Base-by-base conservation (phyloP, 2,329 filamentous ascomycete species). In the Curvularia sp. region DNA sequence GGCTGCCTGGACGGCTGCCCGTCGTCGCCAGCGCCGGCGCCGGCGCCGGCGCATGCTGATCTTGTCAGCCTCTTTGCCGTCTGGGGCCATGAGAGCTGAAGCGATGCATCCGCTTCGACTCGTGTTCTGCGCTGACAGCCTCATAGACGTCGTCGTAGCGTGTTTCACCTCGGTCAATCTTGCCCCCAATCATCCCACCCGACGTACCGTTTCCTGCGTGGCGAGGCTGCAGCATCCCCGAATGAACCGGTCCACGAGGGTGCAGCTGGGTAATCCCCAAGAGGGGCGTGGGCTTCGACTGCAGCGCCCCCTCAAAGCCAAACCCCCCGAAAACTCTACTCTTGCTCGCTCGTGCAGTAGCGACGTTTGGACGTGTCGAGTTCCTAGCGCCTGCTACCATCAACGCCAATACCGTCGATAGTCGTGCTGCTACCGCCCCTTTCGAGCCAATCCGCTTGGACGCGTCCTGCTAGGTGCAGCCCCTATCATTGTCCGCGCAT, bases 141-240 rank as follows among this genome's bases (percentile, higher is more conserved):
- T 58, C 57, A 56, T 33, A 48, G 46, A 59, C 49, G 43, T 57
- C 53, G n/a, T 53, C 24, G 51, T 62, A 53, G 61, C 58, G 59
- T 55, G 68, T 71, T 71, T 71, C 68, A 70, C 48, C 56, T 53
- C 31, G 53, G 62, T 56, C 57, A 58, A 61, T 65, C 58, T 42
- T 53, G 22, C 59, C 49, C 48, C 33, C 48, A 30, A 18, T 43
- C 46, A 30, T 31, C 30, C 30, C 57, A 61, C 54, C 64, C 64
- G 61, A 67, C 55, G 44, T 54, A 53, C 24, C 55, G 60, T 55
- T 55, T 51, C 43, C 49, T 50, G 26, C 44, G 60, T 62, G 65
- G 66, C 53, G 42, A 55, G 49, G 52, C 46, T 55, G 52, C 56
- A 50, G 31, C 52, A 42, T 18, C 26, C 28, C 26, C 44, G 41